phyloP scores from a whole-genome alignment of 805 yeast species.

The Ogataea methylovora region DNA sequence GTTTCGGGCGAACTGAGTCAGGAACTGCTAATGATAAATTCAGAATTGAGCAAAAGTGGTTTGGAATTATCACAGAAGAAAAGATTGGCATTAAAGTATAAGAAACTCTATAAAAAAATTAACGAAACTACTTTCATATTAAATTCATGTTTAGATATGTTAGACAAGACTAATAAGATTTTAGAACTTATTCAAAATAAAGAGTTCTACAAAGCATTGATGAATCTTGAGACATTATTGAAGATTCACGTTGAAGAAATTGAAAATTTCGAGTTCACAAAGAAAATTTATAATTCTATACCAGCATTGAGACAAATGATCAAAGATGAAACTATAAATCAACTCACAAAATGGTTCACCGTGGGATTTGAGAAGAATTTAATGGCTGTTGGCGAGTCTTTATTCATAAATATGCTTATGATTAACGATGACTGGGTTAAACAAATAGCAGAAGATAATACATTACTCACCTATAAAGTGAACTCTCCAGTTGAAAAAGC shows the following conservation, averaged over 20 bases:
- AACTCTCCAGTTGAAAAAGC: slow-evolving; percentile 84
- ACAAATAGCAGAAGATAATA: slow-evolving; percentile 34
- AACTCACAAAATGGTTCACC: slow-evolving; percentile 57
- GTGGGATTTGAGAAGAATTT: slow-evolving; percentile 57
- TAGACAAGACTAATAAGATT: slow-evolving; percentile 80
- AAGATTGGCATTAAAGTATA: slow-evolving; percentile 48
- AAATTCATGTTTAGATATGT: slow-evolving; percentile 66
- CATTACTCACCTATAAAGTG: slow-evolving; percentile 52
- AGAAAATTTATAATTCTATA: slow-evolving; percentile 64
- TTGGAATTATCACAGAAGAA: slow-evolving; percentile 55
- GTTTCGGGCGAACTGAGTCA: slow-evolving; percentile 48
- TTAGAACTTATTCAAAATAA: slow-evolving; percentile 70
- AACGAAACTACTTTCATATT: slow-evolving; percentile 65
- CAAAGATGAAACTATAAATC: slow-evolving; percentile 63
- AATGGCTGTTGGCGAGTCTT: slow-evolving; percentile 45
- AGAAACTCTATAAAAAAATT: slow-evolving; percentile 59
- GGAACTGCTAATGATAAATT: slow-evolving; percentile 51
- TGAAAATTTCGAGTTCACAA: slow-evolving; percentile 65
- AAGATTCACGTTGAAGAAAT: slow-evolving; percentile 58
- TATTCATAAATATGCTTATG: slow-evolving; percentile 44
- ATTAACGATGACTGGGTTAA: slow-evolving; percentile 57
- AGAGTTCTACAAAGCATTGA: slow-evolving; percentile 80
- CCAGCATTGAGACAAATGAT: slow-evolving; percentile 71
- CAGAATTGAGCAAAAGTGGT: slow-evolving; percentile 57
- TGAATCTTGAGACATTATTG: slow-evolving; percentile 69